Conservation (phyloP, 441 rosid species). For the Euphorbia celastroides region DNA sequence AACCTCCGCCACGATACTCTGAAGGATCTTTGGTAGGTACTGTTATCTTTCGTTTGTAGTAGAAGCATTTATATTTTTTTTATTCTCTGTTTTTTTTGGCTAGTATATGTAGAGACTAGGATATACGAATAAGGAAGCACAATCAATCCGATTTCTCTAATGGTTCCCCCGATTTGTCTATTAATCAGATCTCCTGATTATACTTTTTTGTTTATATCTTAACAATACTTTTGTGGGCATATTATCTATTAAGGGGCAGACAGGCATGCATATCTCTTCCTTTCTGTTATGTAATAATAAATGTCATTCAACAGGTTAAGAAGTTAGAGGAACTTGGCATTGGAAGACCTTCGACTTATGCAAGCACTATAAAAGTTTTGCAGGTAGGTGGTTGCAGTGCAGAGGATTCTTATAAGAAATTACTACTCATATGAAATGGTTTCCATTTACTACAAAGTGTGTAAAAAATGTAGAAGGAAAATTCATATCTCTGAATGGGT, state of each 20-base stretch:
- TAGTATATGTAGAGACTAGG: no score
- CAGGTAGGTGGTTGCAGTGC: slow-evolving; percentile 43
- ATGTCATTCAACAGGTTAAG: slow-evolving; percentile 49
- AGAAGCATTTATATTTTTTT: not conserved
- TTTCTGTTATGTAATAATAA: not conserved
- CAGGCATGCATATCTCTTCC: not conserved
- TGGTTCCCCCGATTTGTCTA: no score
- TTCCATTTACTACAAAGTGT: not conserved
- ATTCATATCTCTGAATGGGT: not conserved
- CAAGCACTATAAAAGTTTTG: slow-evolving; percentile 81
- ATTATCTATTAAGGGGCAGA: not conserved
- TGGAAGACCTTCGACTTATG: slow-evolving; percentile 98
- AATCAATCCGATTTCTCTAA: no score
- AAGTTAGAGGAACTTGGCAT: slow-evolving; percentile 98
- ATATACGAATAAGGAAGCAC: no score
- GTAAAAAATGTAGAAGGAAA: not conserved
- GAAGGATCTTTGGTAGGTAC: slow-evolving; percentile 84
- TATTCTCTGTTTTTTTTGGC: not conserved
- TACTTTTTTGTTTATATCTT: no score
- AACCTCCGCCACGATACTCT: slow-evolving; percentile 79
- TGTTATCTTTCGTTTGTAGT: not conserved
- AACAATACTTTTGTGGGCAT: not conserved
- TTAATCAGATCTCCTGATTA: no score
- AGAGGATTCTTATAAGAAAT: not conserved
- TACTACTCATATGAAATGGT: not conserved